Conservation (phyloP, 2,329 filamentous ascomycete species). For the Cercospora sojina region DNA sequence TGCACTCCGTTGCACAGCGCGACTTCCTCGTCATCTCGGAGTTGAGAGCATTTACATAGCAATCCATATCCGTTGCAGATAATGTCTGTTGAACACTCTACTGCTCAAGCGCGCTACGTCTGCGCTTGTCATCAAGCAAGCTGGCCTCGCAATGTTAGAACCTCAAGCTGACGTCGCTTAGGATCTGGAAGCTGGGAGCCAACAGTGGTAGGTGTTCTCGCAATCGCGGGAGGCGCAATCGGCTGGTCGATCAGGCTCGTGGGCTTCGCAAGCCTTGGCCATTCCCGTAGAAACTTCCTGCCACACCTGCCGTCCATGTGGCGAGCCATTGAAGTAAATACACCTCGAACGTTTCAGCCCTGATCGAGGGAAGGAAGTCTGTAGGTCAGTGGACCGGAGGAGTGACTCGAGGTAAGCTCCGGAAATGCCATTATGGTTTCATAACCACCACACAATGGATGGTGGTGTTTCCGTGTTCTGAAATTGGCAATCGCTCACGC, state of each 20-base stretch:
- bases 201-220: neutral
- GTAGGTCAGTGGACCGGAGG: neutral
- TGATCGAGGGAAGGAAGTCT: neutral
- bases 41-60: neutral
- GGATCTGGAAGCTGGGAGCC: neutral
- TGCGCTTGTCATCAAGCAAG: neutral
- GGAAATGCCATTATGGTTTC: neutral
- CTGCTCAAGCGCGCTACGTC: too few relatives aligned
- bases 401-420: neutral
- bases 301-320: too few relatives aligned
- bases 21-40: neutral
- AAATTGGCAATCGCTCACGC: neutral
- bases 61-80: neutral
- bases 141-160: neutral
- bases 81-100: neutral
- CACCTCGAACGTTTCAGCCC: neutral
- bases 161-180: neutral
- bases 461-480: neutral
- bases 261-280: neutral
- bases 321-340: neutral
- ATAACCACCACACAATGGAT: neutral
- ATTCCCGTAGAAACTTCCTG: neutral
- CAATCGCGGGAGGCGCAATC: neutral
- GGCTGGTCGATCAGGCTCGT: too few relatives aligned
- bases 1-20: neutral